Conservation (phyloP, 495 filamentous ascomycete genomes). For the Lophium mytilinum region DNA sequence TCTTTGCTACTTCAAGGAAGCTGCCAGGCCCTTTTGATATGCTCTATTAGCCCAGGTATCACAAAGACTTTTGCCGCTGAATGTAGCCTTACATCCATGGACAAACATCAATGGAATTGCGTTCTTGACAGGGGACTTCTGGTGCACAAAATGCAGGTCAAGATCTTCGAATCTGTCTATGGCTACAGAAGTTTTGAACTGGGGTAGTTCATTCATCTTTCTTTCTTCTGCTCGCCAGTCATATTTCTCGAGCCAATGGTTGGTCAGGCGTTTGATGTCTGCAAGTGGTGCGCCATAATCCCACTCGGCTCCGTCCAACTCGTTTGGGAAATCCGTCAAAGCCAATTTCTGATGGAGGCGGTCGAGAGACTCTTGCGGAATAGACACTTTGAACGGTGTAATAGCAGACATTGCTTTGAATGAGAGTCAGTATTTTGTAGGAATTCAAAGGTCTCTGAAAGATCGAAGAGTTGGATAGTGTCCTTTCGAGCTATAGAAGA, state of each 20-base stretch:
- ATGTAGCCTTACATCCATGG: slow-evolving; percentile 21
- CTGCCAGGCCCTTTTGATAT: slow-evolving; percentile 53
- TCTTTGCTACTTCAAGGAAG: slow-evolving; percentile 56
- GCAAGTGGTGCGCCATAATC: slow-evolving; percentile 41
- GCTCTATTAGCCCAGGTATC: too few species aligned
- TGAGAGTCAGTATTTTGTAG: background rate
- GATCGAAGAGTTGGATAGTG: too few species aligned
- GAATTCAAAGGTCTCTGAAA: too few species aligned
- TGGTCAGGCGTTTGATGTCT: slow-evolving; percentile 43
- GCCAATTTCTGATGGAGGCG: slow-evolving; percentile 7
- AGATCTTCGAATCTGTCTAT: slow-evolving; percentile 28
- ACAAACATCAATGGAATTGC: slow-evolving; percentile 32
- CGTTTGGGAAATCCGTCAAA: slow-evolving; percentile 6
- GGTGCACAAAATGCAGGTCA: slow-evolving; percentile 34
- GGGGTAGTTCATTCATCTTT: slow-evolving; percentile 30
- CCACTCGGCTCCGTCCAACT: slow-evolving; percentile 33
- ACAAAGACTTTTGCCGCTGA: background rate
- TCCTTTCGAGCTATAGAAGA: too few species aligned
- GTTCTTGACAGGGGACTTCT: slow-evolving; percentile 16
- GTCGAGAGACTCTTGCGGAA: slow-evolving; percentile 13
- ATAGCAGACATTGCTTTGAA: slow-evolving; percentile 5
- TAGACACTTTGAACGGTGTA: slow-evolving; percentile 7
- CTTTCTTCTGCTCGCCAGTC: slow-evolving; percentile 31
- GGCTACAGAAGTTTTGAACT: slow-evolving; percentile 24
- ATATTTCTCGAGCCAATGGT: slow-evolving; percentile 41